phyloP scores from a whole-genome alignment of 768 basidiomycete species.

The Russula olivacea region DNA sequence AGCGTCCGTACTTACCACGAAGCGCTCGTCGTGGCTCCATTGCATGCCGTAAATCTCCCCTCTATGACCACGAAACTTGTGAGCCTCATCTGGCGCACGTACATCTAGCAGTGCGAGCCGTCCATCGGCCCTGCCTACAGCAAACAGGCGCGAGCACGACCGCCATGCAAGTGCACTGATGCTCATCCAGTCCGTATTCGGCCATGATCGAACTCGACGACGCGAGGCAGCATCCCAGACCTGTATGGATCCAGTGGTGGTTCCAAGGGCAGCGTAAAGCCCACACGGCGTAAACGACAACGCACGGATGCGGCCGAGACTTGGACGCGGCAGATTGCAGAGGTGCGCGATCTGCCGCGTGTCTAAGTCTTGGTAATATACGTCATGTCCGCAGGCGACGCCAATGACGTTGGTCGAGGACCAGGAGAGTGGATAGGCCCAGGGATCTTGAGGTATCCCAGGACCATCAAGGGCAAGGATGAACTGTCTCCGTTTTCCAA shows the following conservation, averaged over 20 bases:
- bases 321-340: slow-evolving; percentile 35
- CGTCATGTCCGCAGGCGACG: slow-evolving; percentile 52
- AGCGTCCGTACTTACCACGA: slow-evolving; percentile 39
- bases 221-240: slow-evolving; percentile 45
- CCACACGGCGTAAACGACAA: slow-evolving; percentile 47
- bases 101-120: slow-evolving; percentile 36
- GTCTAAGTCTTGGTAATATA: slow-evolving; percentile 58
- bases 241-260: slow-evolving; percentile 44
- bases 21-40: slow-evolving; percentile 38
- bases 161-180: slow-evolving; percentile 41
- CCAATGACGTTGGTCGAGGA: slow-evolving; percentile 54
- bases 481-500: slow-evolving; percentile 49
- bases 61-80: slow-evolving; percentile 31
- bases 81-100: slow-evolving; percentile 31
- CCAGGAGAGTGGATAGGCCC: slow-evolving; percentile 58
- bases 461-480: slow-evolving; percentile 59
- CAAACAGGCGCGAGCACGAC: slow-evolving; percentile 32
- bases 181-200: slow-evolving; percentile 31
- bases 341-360: slow-evolving; percentile 49
- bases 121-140: slow-evolving; percentile 38
- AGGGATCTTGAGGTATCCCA: slow-evolving; percentile 48
- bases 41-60: slow-evolving; percentile 38
- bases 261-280: slow-evolving; percentile 48
- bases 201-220: slow-evolving; percentile 33
- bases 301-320: slow-evolving; percentile 39